Base-by-base conservation (phyloP, 768 basidiomycete genomes). In the Arthromyces matolae region DNA sequence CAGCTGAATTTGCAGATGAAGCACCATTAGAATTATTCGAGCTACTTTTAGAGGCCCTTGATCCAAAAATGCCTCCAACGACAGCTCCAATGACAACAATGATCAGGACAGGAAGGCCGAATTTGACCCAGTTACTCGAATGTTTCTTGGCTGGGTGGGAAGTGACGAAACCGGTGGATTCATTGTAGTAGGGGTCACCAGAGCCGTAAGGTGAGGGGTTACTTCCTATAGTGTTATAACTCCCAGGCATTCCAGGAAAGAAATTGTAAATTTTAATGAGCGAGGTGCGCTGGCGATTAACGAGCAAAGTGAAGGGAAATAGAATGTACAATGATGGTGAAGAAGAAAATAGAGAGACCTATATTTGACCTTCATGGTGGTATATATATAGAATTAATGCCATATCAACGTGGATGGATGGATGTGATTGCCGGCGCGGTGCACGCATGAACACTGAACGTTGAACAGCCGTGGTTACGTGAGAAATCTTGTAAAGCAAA, bases 31-130 rank as follows among this genome's bases (percentile, higher is more conserved):
- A 63, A 43, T 68, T 69, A 52, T 73, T 73, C n/a, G 18, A 22
- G 10, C 23, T 42, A 36, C 22, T 54, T 52, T 64, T 71, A 31
- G 69, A 70, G 49, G 75, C 76, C 56, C 66, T 80, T 38, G 81
- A 79, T 32, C 88, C 93, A 22, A 97, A 56, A 36, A 97, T 80
- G 55, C 86, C 92, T 27, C 88, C 94, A 20, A 89, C 68, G 19
- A 90, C 78, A 35, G 80, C 86, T 32, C 71, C 88, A 39, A 72
- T 69, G 51, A 88, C 78, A 51, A 87, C 74, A 20, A 85, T 62
- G 51, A 89, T 62, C 20, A 74, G 71, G 42, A 86, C 63, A 13
- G 88, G 89, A 18, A 89, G 59, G 54, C 85, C 89, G 45, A 86
- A 70, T 67, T 86, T 89, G 54, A 90, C 67, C 88, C 85, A 92